Evolutionary conservation across 176 grass and related monocot species (phyloP), one percentile per base, ranked within the genome.

Genomic region (Eleusine coracana): DNA sequence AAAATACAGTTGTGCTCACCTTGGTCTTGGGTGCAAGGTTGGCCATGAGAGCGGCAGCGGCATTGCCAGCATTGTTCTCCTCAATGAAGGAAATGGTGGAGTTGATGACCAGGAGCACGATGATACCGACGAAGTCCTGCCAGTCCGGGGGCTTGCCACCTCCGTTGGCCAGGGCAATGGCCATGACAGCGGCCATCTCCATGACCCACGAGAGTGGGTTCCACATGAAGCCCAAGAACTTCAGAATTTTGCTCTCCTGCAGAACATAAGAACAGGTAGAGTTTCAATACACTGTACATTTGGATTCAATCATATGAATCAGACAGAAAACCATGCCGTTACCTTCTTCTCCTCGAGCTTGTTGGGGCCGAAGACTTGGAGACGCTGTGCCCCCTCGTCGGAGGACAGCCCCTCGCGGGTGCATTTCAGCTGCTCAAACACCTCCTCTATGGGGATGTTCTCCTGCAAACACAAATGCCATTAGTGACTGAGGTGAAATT

Each of bases 61-160:
- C 97, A 46, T 99, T 99, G 10, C 97, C 97, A 0, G 97, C 97
- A 70, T 99, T 99, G 91, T 99, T 99, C 87, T 99, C 97, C 73
- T 99, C 97, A 12, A 99, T 99, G 86, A 99, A 99, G n/a, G 93
- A 96, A 77, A 99, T 99, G 59, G 97, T 99, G 27, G 97, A 99
- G 81, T 99, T 99, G 83, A 99, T 99, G 28, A 99, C 80, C 55
- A 99, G 37, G 16, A 99, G 85, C 2, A 96, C 93, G 0, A 99
- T 87, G 62, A 99, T 99, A 69, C 97, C 97, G 4, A 99, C 87
- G 10, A 99, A 99, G 70, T 99, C 97, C 71, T 99, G 54, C 97
- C 97, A 99, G 40, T 99, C 97, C 64, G 97, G 97, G 3, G 91
- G 89, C 78, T 89, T 92, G 21, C 93, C 93, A 11, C 49, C 97